A percentile compares a stretch with the other conserved stretches of the same genome.
Conservation (phyloP, 2,329 filamentous ascomycete genomes). For the Gnomoniopsis smithogilvyi region DNA sequence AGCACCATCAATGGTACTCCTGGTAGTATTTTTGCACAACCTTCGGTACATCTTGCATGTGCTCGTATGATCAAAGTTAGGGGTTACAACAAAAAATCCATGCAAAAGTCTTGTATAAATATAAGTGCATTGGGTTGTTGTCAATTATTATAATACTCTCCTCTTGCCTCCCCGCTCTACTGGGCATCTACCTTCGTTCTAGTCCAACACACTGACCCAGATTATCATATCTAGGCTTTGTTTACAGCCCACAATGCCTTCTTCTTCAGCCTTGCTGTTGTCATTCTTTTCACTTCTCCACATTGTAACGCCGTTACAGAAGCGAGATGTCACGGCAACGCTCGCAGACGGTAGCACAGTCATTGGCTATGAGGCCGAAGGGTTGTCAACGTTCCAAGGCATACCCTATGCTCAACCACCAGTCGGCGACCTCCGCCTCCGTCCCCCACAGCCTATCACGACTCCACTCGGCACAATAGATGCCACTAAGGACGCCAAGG, state of each 20-base stretch:
- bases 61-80: too few relatives aligned
- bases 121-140: too few relatives aligned
- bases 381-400: conserved; percentile 1
- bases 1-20: too few relatives aligned
- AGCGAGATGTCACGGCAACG: conserved; percentile 5
- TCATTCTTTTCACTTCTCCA: background rate
- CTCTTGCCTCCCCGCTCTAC: too few relatives aligned
- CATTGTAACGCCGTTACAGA: background rate
- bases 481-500: background rate
- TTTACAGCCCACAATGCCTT: background rate
- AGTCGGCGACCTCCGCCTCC: conserved; percentile 5
- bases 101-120: too few relatives aligned
- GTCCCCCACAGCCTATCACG: conserved; percentile 3
- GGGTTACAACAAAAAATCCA: too few relatives aligned
- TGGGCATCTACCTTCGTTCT: too few relatives aligned
- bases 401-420: conserved; percentile 8
- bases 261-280: background rate
- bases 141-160: too few relatives aligned
- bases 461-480: background rate
- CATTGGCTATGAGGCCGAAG: conserved; percentile 5
- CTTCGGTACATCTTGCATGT: too few relatives aligned
- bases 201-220: too few relatives aligned
- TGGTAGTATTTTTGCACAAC: too few relatives aligned
- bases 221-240: too few relatives aligned
- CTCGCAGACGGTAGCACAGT: conserved; percentile 3